Evolutionary conservation across 805 yeast species (phyloP).

Genomic region (Pichia eremophila): DNA sequence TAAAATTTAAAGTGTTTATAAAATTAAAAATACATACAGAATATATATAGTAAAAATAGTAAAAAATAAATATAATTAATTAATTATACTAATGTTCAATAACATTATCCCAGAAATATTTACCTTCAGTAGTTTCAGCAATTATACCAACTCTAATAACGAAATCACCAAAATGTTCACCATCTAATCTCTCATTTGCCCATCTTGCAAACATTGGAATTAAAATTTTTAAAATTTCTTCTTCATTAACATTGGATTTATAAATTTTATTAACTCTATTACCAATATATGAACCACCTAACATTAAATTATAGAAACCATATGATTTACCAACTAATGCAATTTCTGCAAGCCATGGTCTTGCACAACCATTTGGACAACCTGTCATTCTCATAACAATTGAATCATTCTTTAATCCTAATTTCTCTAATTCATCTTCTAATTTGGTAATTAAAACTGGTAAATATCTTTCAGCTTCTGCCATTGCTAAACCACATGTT

Average conservation of each 20-base stretch:
- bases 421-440: slow-evolving; percentile 81
- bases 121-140: slow-evolving; percentile 83
- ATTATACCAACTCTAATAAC: slow-evolving; percentile 80
- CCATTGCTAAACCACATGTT: slow-evolving; percentile 98
- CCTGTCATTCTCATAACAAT: slow-evolving; percentile 98
- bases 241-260: slow-evolving; percentile 82
- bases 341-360: slow-evolving; percentile 96
- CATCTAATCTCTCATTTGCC: slow-evolving; percentile 84
- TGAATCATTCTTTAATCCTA: slow-evolving; percentile 88
- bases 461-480: slow-evolving; percentile 89
- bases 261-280: slow-evolving; percentile 85
- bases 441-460: slow-evolving; percentile 75
- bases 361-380: slow-evolving; percentile 97
- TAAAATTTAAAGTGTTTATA: no score
- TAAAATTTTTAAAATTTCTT: slow-evolving; percentile 68
- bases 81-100: slow-evolving; percentile 49
- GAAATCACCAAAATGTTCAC: slow-evolving; percentile 94
- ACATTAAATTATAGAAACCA: slow-evolving; percentile 86
- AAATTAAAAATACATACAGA: background rate
- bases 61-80: background rate
- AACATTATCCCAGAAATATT: slow-evolving; percentile 88
- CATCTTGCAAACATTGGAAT: slow-evolving; percentile 87
- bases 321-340: slow-evolving; percentile 93
- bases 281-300: slow-evolving; percentile 95
- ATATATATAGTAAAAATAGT: background rate